Conservation (phyloP, 345 rosid genomes). For the Punica granatum region DNA sequence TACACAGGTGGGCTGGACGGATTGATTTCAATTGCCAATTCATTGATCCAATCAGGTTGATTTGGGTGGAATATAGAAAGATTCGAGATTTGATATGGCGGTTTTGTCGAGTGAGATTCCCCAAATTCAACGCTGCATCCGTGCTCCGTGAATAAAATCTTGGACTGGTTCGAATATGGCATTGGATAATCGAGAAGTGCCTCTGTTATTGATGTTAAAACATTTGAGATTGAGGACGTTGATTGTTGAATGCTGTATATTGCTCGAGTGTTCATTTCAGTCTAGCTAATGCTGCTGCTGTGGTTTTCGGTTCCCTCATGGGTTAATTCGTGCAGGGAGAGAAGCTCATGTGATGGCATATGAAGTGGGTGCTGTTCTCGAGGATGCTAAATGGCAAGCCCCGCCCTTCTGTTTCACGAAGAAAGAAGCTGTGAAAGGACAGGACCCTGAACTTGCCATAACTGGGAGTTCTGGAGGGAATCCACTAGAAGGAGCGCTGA, state of each 20-base stretch:
- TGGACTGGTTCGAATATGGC: not conserved
- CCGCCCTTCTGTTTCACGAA: conserved; percentile 43
- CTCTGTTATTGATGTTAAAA: not conserved
- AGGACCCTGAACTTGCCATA: not conserved
- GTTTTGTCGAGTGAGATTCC: not conserved
- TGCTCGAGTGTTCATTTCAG: not conserved
- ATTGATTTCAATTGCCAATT: not conserved
- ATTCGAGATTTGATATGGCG: no score
- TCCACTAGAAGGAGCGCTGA: not conserved
- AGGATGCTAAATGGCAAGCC: conserved; percentile 57
- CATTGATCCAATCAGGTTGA: not conserved
- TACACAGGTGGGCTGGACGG: conserved; percentile 32
- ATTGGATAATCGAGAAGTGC: not conserved
- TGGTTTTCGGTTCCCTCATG: not conserved
- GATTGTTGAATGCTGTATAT: not conserved
- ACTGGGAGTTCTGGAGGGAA: not conserved
- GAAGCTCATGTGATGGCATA: conserved; percentile 58
- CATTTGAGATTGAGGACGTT: not conserved
- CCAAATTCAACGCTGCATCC: not conserved
- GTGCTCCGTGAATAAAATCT: not conserved
- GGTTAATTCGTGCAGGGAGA: conserved; percentile 25
- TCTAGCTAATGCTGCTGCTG: not conserved
- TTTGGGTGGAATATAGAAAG: not conserved
- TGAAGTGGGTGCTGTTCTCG: conserved; percentile 55
- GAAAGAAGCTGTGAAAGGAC: not conserved